phyloP scores from a whole-genome alignment of 768 basidiomycete species.

The Zangia roseola region DNA sequence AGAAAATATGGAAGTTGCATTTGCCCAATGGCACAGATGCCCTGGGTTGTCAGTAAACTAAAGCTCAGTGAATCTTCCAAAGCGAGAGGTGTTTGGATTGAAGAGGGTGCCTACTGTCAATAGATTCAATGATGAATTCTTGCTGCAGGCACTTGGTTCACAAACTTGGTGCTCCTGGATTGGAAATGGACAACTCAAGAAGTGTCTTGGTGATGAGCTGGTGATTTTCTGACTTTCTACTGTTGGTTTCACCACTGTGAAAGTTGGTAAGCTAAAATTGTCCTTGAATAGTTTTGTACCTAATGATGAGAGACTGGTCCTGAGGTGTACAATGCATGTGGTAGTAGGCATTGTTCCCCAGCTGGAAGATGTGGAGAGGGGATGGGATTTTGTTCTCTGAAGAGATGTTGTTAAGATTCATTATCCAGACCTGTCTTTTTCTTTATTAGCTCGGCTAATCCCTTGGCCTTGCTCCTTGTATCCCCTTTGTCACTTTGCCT shows the following conservation, averaged over 20 bases:
- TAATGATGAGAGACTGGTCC: slow-evolving; percentile 88
- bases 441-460: too few species aligned
- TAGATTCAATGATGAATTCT: slow-evolving; percentile 95
- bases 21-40: slow-evolving; percentile 86
- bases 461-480: too few species aligned
- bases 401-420: too few species aligned
- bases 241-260: slow-evolving; percentile 83
- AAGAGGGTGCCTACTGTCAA: slow-evolving; percentile 91
- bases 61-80: slow-evolving; percentile 96
- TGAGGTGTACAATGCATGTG: slow-evolving; percentile 93
- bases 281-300: slow-evolving; percentile 44
- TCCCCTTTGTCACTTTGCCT: too few species aligned
- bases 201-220: slow-evolving; percentile 89
- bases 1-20: slow-evolving; percentile 97
- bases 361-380: slow-evolving; percentile 89
- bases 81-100: slow-evolving; percentile 94
- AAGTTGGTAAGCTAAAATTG: background rate
- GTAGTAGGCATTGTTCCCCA: slow-evolving; percentile 90
- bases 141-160: slow-evolving; percentile 81
- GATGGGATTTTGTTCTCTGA: slow-evolving; percentile 55
- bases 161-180: slow-evolving; percentile 85
- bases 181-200: slow-evolving; percentile 85
- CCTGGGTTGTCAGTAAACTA: slow-evolving; percentile 96
- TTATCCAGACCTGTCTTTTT: too few species aligned
- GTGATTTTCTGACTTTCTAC: slow-evolving; percentile 91